Percentiles rank a stretch among this genome's conserved stretches.
These are phyloP conservation scores for Penicillium expansum DNA, from an alignment of 2,329 filamentous ascomycete species.

Conservation along the genomic window DNA sequence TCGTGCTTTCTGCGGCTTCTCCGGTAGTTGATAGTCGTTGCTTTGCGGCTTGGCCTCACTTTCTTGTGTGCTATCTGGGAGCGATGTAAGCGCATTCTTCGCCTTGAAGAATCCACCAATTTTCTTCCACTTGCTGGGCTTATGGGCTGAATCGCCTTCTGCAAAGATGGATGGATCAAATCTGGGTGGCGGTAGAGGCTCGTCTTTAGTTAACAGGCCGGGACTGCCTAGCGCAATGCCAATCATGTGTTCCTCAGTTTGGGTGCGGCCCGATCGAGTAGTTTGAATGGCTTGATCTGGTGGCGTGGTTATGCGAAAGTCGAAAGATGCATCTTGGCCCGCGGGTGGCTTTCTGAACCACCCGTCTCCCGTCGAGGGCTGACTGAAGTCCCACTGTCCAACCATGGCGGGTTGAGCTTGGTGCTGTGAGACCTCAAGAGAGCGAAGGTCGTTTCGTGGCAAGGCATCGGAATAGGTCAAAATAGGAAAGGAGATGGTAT, in stretches of 20 bases:
- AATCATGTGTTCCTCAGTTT: constrained; percentile 53
- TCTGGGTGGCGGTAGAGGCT: constrained; percentile 16
- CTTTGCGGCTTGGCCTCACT: constrained; percentile 13
- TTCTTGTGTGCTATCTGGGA: constrained; percentile 15
- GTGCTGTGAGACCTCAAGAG: constrained; percentile 13
- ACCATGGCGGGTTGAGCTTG: constrained; percentile 9
- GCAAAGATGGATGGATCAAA: constrained; percentile 15
- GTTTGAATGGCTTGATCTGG: constrained; percentile 25
- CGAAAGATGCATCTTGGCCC: constrained; percentile 23
- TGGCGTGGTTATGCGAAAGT: constrained; percentile 32
- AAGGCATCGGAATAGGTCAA: constrained; percentile 33
- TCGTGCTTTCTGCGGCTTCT: background rate
- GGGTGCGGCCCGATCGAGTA: constrained; percentile 13
- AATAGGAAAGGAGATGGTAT: constrained; percentile 32
- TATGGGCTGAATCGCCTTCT: constrained; percentile 23
- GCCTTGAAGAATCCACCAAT: constrained; percentile 45
- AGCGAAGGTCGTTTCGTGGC: constrained; percentile 32
- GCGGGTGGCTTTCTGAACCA: constrained; percentile 18
- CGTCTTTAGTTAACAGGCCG: constrained; percentile 31
- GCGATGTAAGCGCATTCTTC: constrained; percentile 30
- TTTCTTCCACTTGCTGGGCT: constrained; percentile 49
- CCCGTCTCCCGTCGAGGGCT: constrained; percentile 20
- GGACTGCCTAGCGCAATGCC: constrained; percentile 75
- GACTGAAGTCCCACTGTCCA: constrained; percentile 20
- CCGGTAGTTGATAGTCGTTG: background rate